These are phyloP conservation scores for Lecanosticta acicola DNA, from an alignment of 2,329 filamentous ascomycete genomes.

Conservation along the genomic window DNA sequence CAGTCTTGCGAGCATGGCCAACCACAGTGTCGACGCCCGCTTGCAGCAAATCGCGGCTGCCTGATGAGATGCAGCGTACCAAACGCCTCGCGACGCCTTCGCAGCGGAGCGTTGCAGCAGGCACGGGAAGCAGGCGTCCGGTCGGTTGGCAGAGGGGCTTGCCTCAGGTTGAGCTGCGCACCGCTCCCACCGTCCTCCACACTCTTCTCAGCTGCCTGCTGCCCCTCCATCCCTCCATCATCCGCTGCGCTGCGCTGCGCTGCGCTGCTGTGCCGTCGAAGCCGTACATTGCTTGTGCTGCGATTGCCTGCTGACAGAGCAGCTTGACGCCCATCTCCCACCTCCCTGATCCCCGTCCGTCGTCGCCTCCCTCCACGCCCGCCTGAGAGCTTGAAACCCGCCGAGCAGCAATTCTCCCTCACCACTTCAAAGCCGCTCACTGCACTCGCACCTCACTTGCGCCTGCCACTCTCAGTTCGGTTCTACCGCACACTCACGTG, in stretches of 20 bases:
- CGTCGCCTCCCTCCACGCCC: not conserved
- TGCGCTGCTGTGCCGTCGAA: not conserved
- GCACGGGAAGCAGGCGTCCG: conserved; percentile 15
- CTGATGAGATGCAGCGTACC: not conserved
- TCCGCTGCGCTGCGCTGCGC: conserved; percentile 1
- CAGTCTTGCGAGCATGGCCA: not conserved
- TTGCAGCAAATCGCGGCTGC: not conserved
- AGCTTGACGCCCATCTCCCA: not conserved
- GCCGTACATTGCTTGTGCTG: conserved; percentile 4
- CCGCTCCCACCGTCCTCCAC: not conserved
- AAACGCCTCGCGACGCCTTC: conserved; percentile 5
- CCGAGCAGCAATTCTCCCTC: too few relatives aligned
- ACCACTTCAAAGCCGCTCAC: too few relatives aligned
- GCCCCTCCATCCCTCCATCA: conserved; percentile 5
- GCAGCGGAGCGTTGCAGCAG: conserved; percentile 8
- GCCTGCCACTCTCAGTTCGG: too few relatives aligned
- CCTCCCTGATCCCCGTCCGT: not conserved
- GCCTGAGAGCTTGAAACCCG: too few relatives aligned
- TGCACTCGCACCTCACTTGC: conserved; percentile 7
- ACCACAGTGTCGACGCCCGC: not conserved
- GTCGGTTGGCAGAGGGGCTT: conserved; percentile 8
- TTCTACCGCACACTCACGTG: not conserved
- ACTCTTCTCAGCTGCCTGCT: conserved; percentile 6
- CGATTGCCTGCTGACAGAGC: conserved; percentile 13
- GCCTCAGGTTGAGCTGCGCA: conserved; percentile 3